These are phyloP conservation scores for Racocetra persica DNA, from an alignment of 371 early-diverging fungal genomes.

Conservation along the genomic window DNA sequence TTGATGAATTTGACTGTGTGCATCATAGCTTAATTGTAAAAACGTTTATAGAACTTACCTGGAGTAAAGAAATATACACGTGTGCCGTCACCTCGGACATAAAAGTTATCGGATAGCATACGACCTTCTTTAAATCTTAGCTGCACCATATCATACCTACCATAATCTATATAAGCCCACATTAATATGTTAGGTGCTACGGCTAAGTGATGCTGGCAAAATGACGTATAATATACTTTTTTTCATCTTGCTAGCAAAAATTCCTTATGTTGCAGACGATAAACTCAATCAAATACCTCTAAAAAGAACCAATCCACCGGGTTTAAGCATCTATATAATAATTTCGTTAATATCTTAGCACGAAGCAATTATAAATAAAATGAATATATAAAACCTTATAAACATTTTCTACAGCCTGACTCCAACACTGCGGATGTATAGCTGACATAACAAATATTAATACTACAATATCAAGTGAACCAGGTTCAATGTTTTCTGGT, in stretches of 20 bases:
- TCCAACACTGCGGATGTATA: slow-evolving; percentile 82
- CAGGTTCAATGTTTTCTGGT: slow-evolving; percentile 67
- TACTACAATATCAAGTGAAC: slow-evolving; percentile 79
- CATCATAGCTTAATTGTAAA: not conserved
- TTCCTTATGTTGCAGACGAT: not conserved
- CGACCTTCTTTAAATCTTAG: slow-evolving; percentile 85
- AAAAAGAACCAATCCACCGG: slow-evolving; percentile 82
- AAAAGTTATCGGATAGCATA: slow-evolving; percentile 82
- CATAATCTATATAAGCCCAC: slow-evolving; percentile 70
- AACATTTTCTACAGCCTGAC: slow-evolving; percentile 71
- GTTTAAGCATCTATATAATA: slow-evolving; percentile 63
- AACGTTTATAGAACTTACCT: slow-evolving; percentile 28
- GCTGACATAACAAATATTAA: slow-evolving; percentile 88
- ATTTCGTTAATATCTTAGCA: slow-evolving; percentile 2
- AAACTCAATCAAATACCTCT: slow-evolving; percentile 49
- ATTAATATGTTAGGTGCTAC: not conserved
- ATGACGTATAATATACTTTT: no score
- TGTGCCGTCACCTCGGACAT: slow-evolving; percentile 90
- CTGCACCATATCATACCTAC: slow-evolving; percentile 89
- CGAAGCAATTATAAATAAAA: not conserved
- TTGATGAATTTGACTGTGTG: not conserved
- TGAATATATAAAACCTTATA: slow-evolving; percentile 50
- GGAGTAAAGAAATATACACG: slow-evolving; percentile 59
- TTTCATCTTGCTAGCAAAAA: not conserved
- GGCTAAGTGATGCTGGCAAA: no score